Conservation (phyloP, 1,284 basidiomycete species). For the Naganishia liquefaciens region DNA sequence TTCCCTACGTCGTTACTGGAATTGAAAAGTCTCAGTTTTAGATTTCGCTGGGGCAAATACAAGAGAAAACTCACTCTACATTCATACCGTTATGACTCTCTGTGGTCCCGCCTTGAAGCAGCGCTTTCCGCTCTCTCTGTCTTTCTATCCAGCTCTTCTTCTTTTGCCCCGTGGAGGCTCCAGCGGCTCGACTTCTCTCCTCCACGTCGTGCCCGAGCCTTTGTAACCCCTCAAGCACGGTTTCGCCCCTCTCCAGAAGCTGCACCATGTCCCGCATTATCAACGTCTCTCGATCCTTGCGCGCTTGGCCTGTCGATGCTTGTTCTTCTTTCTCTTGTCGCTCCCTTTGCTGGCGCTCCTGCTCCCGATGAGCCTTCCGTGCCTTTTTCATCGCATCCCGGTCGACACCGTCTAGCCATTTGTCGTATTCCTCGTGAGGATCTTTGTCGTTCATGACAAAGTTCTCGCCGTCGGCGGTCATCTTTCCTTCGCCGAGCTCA, state of each 20-base stretch:
- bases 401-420: conserved; percentile 88
- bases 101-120: conserved; percentile 28
- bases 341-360: conserved; percentile 65
- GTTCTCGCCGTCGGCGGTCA: conserved; percentile 82
- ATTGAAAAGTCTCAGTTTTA: not conserved
- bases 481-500: conserved; percentile 96
- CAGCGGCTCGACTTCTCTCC: conserved; percentile 48
- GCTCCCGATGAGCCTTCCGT: conserved; percentile 68
- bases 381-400: conserved; percentile 85
- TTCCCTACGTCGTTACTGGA: not conserved
- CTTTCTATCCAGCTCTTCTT: conserved; percentile 54
- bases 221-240: conserved; percentile 84
- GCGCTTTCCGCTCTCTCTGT: conserved; percentile 52
- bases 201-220: conserved; percentile 75
- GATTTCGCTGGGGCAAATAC: conserved; percentile 17
- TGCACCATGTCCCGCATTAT: conserved; percentile 69
- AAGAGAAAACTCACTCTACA: conserved; percentile 39
- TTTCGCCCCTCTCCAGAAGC: conserved; percentile 83
- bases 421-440: conserved; percentile 86
- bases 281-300: conserved; percentile 62
- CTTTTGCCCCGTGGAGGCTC: conserved; percentile 28
- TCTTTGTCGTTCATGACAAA: conserved; percentile 81
- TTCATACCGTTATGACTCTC: conserved; percentile 33
- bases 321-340: conserved; percentile 63
- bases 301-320: conserved; percentile 53